These are phyloP conservation scores for Capsicum pubescens DNA, from an alignment of 257 asterid species.

Conservation along the genomic window DNA sequence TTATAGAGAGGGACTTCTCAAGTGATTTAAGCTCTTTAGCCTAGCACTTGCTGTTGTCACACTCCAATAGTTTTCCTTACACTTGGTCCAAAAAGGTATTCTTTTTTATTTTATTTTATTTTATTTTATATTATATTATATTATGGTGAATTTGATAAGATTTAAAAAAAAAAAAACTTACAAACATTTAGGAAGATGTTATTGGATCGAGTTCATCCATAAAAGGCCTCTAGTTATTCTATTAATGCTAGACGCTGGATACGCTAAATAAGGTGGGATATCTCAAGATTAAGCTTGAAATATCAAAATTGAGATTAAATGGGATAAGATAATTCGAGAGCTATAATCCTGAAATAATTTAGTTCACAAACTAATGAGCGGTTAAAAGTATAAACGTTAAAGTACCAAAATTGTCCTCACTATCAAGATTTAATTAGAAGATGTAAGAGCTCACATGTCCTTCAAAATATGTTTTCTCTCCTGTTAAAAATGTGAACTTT, in stretches of 20 bases:
- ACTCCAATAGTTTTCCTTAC: neutral
- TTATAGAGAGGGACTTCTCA: neutral
- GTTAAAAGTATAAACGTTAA: neutral
- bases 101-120: too few relatives aligned
- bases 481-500: neutral
- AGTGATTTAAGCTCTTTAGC: slow-evolving; percentile 9
- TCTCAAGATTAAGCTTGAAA: too few relatives aligned
- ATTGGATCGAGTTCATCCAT: neutral
- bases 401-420: neutral
- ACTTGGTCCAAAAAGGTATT: too few relatives aligned
- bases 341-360: too few relatives aligned
- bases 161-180: neutral
- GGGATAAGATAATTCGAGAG: too few relatives aligned
- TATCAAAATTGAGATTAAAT: too few relatives aligned
- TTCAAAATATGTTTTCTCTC: neutral
- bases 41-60: slow-evolving; percentile 18
- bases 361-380: too few relatives aligned
- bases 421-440: neutral
- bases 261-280: too few relatives aligned
- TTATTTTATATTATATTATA: too few relatives aligned
- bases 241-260: too few relatives aligned
- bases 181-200: neutral
- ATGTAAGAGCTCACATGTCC: neutral
- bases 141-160: too few relatives aligned
- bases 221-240: neutral